Conservation (phyloP, 129 eudicot genomes). For the Flaveria sonorensis region DNA sequence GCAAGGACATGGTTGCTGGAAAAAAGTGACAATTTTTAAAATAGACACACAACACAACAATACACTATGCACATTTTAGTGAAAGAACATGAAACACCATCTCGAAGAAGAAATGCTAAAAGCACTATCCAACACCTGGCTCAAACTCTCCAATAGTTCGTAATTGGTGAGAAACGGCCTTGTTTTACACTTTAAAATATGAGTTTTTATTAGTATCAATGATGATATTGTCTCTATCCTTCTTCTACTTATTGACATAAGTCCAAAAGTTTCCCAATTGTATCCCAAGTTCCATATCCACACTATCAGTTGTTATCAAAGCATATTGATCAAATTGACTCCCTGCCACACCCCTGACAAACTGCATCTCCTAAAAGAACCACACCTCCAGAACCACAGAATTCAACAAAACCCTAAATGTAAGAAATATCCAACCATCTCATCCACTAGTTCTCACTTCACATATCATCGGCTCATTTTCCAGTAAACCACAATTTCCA, state of each 20-base stretch:
- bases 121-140: conserved; percentile 1
- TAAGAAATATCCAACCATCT: conserved; percentile 20
- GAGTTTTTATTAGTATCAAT: neutral
- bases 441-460: conserved; percentile 27
- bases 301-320: conserved; percentile 11
- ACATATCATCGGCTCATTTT: conserved; percentile 15
- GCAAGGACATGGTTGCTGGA: neutral
- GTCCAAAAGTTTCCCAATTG: conserved; percentile 24
- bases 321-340: conserved; percentile 5
- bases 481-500: neutral
- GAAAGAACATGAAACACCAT: neutral
- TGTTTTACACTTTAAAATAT: neutral
- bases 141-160: neutral
- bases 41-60: neutral
- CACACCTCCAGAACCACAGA: conserved; percentile 19
- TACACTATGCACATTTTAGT: neutral
- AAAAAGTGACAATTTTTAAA: neutral
- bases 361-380: neutral
- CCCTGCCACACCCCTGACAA: conserved; percentile 17
- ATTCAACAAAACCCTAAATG: conserved; percentile 19
- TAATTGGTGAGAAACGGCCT: neutral
- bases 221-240: conserved; percentile 11
- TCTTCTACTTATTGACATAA: conserved; percentile 4
- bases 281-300: conserved; percentile 19
- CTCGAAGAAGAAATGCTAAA: neutral